These are phyloP conservation scores for Acanthamoeba culbertsoni DNA, from an alignment of 208 protist genomes.

Conservation along the genomic window DNA sequence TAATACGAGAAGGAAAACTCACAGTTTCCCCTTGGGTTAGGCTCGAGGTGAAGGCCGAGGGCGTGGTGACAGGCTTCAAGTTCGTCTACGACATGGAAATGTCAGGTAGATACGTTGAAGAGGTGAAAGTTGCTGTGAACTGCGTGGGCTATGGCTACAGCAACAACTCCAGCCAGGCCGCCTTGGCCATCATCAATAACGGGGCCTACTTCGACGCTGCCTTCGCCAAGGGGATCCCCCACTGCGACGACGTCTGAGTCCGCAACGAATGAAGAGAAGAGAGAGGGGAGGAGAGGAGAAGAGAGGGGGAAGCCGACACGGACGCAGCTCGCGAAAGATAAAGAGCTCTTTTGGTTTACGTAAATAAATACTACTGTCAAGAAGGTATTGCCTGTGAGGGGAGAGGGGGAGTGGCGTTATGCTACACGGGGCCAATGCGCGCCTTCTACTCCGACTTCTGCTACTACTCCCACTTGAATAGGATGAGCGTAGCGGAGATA, in stretches of 20 bases:
- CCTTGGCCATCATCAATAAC: background rate
- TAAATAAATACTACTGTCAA: too few species aligned
- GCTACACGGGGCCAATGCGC: background rate
- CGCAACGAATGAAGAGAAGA: too few species aligned
- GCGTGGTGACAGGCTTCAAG: background rate
- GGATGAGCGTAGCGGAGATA: constrained; percentile 12
- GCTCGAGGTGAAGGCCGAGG: background rate
- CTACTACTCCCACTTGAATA: constrained; percentile 28
- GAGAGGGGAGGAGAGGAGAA: too few species aligned
- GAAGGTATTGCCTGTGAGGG: too few species aligned
- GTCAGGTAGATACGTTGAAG: background rate
- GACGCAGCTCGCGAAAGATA: too few species aligned
- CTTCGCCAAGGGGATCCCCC: background rate
- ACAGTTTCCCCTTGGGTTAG: background rate
- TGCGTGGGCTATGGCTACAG: background rate
- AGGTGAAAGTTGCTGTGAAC: background rate
- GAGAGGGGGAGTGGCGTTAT: too few species aligned
- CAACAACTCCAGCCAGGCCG: background rate
- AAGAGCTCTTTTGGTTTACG: too few species aligned
- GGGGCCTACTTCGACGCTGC: constrained; percentile 2
- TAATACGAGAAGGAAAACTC: too few species aligned
- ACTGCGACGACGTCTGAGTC: background rate
- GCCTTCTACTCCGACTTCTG: background rate
- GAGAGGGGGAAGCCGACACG: too few species aligned
- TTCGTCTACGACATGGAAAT: background rate